A percentile compares a stretch with the other conserved stretches of the same genome.
Conservation (phyloP, 768 basidiomycete species). For the Tricholoma bakamatsutake region DNA sequence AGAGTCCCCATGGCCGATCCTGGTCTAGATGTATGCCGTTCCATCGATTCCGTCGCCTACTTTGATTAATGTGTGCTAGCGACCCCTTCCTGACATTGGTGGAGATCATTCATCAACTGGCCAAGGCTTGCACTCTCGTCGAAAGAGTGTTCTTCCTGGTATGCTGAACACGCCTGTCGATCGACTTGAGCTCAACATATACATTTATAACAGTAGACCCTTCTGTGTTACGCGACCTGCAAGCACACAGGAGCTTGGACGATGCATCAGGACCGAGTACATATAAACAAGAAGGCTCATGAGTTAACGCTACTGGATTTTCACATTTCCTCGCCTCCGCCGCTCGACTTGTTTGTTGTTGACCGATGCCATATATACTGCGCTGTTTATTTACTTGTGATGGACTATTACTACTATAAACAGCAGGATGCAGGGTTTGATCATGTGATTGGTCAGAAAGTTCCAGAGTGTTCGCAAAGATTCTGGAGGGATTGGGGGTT, state of each 20-base stretch:
- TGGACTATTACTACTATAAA: neutral
- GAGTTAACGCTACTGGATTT: neutral
- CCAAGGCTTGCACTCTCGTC: conserved; percentile 76
- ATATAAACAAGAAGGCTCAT: conserved; percentile 16
- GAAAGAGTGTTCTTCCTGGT: conserved; percentile 95
- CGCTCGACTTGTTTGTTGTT: neutral
- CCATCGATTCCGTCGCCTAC: neutral
- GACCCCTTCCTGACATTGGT: conserved; percentile 61
- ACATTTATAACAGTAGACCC: conserved; percentile 63
- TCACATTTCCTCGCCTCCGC: neutral
- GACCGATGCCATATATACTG: neutral
- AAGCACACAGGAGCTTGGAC: conserved; percentile 81
- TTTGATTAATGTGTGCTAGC: conserved; percentile 29
- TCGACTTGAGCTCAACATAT: conserved; percentile 5
- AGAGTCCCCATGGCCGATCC: conserved; percentile 91
- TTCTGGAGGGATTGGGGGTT: conserved; percentile 25
- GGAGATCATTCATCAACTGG: conserved; percentile 53
- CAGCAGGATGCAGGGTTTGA: conserved; percentile 19
- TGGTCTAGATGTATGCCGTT: conserved; percentile 67
- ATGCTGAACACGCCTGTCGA: conserved; percentile 17
- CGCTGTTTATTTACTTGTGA: neutral
- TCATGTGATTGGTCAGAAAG: conserved; percentile 32
- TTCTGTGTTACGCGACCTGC: conserved; percentile 79
- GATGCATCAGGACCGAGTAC: conserved; percentile 30
- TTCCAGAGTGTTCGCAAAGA: conserved; percentile 39